phyloP scores from a whole-genome alignment of 495 filamentous ascomycete species.

The Podospora fimiseda region DNA sequence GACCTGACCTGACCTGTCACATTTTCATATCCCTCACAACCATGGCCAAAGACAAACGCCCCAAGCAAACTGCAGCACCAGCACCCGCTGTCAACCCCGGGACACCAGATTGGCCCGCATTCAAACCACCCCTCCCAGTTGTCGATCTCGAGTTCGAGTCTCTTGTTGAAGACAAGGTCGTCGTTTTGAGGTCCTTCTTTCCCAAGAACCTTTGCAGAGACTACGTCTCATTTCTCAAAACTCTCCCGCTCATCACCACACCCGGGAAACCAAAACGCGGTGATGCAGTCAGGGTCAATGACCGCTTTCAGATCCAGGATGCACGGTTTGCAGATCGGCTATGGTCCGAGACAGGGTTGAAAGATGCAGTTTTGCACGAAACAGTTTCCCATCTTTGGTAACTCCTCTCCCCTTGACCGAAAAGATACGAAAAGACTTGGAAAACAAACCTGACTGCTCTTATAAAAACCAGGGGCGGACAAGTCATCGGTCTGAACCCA shows the following conservation, averaged over 20 bases:
- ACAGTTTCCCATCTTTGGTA: conserved; percentile 33
- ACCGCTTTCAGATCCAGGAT: conserved; percentile 83
- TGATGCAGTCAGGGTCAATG: conserved; percentile 82
- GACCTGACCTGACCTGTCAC: no score
- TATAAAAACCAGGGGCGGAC: conserved; percentile 62
- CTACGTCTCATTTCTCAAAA: conserved; percentile 72
- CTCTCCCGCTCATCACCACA: conserved; percentile 70
- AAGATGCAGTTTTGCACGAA: conserved; percentile 37
- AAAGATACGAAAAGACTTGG: background rate
- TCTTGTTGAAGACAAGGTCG: conserved; percentile 55
- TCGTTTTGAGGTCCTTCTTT: conserved; percentile 72
- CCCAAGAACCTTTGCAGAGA: conserved; percentile 72
- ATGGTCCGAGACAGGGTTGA: conserved; percentile 60
- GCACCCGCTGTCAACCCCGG: background rate
- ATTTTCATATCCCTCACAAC: no score
- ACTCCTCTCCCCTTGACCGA: background rate
- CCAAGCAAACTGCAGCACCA: conserved; percentile 11
- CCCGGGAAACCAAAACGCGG: conserved; percentile 79
- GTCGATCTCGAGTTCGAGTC: conserved; percentile 58
- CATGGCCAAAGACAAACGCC: conserved; percentile 26
- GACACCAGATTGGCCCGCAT: conserved; percentile 67
- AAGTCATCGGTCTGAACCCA: conserved; percentile 77
- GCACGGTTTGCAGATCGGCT: conserved; percentile 63
- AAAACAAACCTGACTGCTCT: no score
- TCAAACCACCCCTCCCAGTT: conserved; percentile 65